Evolutionary conservation across 2,329 filamentous ascomycete species (phyloP), one percentile per base, ranked within the genome.

Genomic region (Neofusicoccum parvum): DNA sequence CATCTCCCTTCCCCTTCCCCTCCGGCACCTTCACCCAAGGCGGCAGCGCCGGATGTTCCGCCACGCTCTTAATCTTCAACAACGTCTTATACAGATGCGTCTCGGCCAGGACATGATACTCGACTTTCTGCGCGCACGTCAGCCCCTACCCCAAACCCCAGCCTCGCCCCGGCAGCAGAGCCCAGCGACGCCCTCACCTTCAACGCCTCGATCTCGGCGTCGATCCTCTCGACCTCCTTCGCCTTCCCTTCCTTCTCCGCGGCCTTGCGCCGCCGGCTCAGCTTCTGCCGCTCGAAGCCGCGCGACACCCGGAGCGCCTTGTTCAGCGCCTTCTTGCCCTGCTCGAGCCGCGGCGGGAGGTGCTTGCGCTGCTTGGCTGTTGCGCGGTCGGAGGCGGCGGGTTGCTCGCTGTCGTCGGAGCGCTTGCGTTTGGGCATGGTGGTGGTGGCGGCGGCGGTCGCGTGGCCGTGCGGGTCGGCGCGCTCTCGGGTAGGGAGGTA

Each of bases 241-340:
- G 86, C 79, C 72, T 88, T 77, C 27, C 75, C 74, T 41, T 76
- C 74, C 11, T 79, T 79, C 43, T 82, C 80, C 7, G 74, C 69
- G 46, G 76, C 78, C 72, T 89, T 89, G 69, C 84, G 82, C 65
- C 89, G 85, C 67, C 91, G 80, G 23, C 86, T 84, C 65, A 88
- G 84, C 69, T 92, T 91, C 78, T 94, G 92, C 51, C 91, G 85
- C 80, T 94, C 91, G 73, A 92, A 90, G 53, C 89, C 88, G 74
- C 91, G 92, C 65, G 88, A 89, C 11, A 84, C 81, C 76, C 92
- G 92, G 67, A 94, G 82, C 0, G 89, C 89, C 66, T 87, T 85
- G 67, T 84, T 84, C 9, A 94, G 81, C 41, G 88, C 83, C 72
- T 86, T 87, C 68, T 84, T 82, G 71, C 83, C 82, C 53, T 83